Evolutionary conservation across 83 land plant species (phyloP).

Genomic region (Picea abies): DNA sequence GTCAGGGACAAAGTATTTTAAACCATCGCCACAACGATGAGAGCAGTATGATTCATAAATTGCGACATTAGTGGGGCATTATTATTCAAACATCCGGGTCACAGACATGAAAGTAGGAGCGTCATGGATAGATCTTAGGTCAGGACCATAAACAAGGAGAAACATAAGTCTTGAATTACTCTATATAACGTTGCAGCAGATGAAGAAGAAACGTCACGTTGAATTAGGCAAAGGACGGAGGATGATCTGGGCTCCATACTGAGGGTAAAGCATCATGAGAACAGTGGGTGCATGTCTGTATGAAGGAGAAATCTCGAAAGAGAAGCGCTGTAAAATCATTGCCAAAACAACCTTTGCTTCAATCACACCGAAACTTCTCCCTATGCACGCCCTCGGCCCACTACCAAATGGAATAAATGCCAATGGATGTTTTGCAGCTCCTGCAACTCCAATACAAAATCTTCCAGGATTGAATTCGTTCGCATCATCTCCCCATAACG

Average conservation of each 20-base stretch:
- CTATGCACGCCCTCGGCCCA: conserved; percentile 70
- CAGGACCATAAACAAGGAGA: no score
- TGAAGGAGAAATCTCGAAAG: conserved; percentile 41
- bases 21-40: no score
- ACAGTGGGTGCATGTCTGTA: conserved; percentile 70
- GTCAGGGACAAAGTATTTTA: no score
- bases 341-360: conserved; percentile 64
- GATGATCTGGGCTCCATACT: conserved; percentile 60
- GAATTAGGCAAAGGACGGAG: conserved; percentile 19
- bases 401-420: conserved; percentile 75
- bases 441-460: conserved; percentile 50
- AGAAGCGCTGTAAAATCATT: conserved; percentile 57
- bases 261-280: conserved; percentile 64
- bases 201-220: no score
- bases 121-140: no score
- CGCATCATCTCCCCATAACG: conserved; percentile 61
- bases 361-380: conserved; percentile 56
- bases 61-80: no score
- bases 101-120: no score
- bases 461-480: conserved; percentile 64
- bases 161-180: no score
- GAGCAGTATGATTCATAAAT: no score
- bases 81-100: no score
- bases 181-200: no score
- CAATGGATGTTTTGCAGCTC: conserved; percentile 55